Conservation (phyloP, 805 yeast species). For the Priceomyces haplophilus region DNA sequence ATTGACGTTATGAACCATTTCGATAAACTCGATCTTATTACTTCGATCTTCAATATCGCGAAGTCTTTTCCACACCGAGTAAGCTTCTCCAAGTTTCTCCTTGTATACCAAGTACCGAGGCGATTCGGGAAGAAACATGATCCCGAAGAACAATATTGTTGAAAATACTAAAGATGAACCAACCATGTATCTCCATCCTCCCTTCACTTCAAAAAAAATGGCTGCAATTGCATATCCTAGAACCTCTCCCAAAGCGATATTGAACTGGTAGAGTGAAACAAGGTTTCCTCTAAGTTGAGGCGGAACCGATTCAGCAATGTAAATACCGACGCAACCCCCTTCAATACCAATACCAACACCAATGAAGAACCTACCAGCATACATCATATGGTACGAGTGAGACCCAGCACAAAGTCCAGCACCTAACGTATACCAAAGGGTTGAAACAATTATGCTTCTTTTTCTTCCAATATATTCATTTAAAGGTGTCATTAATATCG, state of each 20-base stretch:
- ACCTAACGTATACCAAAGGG: constrained; percentile 60
- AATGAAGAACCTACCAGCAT: constrained; percentile 51
- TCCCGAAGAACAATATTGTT: constrained; percentile 46
- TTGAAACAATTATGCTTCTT: constrained; percentile 51
- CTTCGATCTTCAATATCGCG: constrained; percentile 44
- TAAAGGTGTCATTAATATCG: constrained; percentile 56
- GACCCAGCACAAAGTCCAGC: constrained; percentile 54
- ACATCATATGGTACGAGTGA: constrained; percentile 39
- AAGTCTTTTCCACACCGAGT: constrained; percentile 52
- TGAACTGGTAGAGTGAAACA: constrained; percentile 62
- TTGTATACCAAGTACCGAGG: constrained; percentile 59
- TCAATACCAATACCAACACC: constrained; percentile 68
- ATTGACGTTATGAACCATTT: constrained; percentile 51
- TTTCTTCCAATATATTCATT: constrained; percentile 57
- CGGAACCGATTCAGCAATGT: constrained; percentile 60
- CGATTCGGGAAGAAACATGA: constrained; percentile 57
- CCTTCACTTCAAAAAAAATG: constrained; percentile 52
- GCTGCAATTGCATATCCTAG: constrained; percentile 64
- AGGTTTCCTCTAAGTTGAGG: constrained; percentile 51
- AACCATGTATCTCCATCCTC: constrained; percentile 65
- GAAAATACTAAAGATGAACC: constrained; percentile 63
- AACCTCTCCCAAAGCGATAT: constrained; percentile 65
- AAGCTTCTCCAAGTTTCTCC: constrained; percentile 51
- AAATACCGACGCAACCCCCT: constrained; percentile 62
- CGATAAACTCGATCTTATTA: constrained; percentile 53